Base-by-base conservation (phyloP, 1,284 basidiomycete genomes). In the Vanrija pseudolonga region DNA sequence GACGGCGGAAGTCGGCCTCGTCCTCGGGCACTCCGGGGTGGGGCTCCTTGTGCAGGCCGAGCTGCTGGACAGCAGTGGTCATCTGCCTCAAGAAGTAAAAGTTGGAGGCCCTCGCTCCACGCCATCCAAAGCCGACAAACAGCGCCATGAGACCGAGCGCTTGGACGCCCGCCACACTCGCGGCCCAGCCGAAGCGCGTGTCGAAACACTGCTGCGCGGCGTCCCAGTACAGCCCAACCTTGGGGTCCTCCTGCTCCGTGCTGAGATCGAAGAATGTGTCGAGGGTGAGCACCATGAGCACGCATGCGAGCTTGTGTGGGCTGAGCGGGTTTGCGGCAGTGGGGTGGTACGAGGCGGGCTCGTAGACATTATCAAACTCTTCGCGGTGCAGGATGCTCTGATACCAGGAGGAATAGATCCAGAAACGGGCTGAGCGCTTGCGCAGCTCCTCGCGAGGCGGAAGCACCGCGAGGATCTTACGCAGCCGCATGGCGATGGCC, bases 251-350 rank as follows among this genome's bases (percentile, higher is more conserved):
- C 15, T 51, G 48, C 57, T 51, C 60, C 49, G 64, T 59, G 0
- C 51, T 37, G 6, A 69, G 50, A 50, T 74, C 71, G 22, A 74
- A 61, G 47, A 67, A 72, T 12, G 57, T 57, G n/a, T 72, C 66
- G 18, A 74, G 60, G 0, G 63, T 63, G n/a, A 72, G 54, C 11
- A 72, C 60, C 57, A 74, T 74, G 15, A 72, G 50, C n/a, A 74
- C 71, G 43, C 65, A 65, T 11, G 72, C 71, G 9, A 74, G 64
- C 50, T 74, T 74, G 55, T 74, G 72, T 0, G 69, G 72, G 11
- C 68, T 67, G 3, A 74, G 60, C 2, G 69, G 69, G 53, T 74
- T 74, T 22, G 58, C 39, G 5, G 65, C 58, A 0, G 69, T 71
- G 1, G 72, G 71, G 1, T 63, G 60, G 45, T 68, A 72, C 0